A percentile compares a stretch with the other conserved stretches of the same genome.
phyloP scores from a whole-genome alignment of 1,139 yeast genomes.

The Geotrichum australiense region DNA sequence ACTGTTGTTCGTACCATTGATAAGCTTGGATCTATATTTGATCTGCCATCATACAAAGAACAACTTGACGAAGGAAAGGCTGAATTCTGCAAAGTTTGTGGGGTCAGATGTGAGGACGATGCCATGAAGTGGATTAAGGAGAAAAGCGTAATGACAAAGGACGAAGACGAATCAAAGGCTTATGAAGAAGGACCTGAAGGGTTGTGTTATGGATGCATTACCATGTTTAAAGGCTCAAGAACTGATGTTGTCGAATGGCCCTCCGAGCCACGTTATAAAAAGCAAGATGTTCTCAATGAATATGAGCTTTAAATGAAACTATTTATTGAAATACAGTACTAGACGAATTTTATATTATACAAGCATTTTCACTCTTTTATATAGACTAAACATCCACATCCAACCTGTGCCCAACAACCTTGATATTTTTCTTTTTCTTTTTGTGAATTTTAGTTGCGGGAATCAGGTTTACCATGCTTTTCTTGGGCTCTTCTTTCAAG shows the following conservation, averaged over 20 bases:
- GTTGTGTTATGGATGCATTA: constrained; percentile 75
- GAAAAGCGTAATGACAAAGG: constrained; percentile 62
- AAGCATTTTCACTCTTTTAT: too few relatives aligned
- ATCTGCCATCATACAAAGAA: constrained; percentile 10
- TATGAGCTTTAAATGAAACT: constrained; percentile 15
- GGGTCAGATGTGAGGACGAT: constrained; percentile 35
- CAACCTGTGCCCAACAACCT: too few relatives aligned
- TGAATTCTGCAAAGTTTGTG: constrained; percentile 29
- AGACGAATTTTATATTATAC: background rate
- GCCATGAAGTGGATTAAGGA: constrained; percentile 64
- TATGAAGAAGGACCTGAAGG: constrained; percentile 24
- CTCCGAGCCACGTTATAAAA: constrained; percentile 11
- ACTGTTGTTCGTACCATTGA: constrained; percentile 89
- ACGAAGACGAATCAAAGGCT: constrained; percentile 21
- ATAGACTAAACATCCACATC: too few relatives aligned
- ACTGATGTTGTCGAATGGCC: constrained; percentile 22
- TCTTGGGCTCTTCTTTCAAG: too few relatives aligned
- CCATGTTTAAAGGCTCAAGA: constrained; percentile 39
- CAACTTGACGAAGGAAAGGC: constrained; percentile 12
- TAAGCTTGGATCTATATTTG: constrained; percentile 51
- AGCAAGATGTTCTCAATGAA: constrained; percentile 22
- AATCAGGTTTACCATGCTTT: too few relatives aligned
- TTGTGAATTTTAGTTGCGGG: too few relatives aligned
- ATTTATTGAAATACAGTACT: too few relatives aligned
- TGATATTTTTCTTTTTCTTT: too few relatives aligned